Percentiles rank a stretch among this genome's conserved stretches.
Evolutionary conservation across 2,329 filamentous ascomycete species (phyloP).

Genomic region (Colletotrichum australisinense): DNA sequence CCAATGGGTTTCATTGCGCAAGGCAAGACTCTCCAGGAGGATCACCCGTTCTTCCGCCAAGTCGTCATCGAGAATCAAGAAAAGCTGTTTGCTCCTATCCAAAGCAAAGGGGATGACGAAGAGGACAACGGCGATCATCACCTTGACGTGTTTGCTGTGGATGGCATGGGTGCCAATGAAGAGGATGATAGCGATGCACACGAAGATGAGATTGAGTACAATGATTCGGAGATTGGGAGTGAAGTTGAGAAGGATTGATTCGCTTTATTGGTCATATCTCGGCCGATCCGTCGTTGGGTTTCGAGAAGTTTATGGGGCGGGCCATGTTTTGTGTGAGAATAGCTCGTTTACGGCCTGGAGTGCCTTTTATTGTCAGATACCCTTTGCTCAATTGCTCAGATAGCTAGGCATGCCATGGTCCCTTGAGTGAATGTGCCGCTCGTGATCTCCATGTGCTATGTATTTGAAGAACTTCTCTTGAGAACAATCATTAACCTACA

Average conservation of each 20-base stretch:
- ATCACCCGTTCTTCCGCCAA: slow-evolving; percentile 63
- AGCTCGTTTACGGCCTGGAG: not conserved
- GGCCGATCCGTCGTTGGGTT: not conserved
- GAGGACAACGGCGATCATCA: slow-evolving; percentile 3
- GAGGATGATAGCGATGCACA: slow-evolving; percentile 25
- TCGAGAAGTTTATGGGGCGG: not conserved
- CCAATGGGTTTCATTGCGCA: slow-evolving; percentile 69
- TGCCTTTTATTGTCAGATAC: not conserved
- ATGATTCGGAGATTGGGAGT: slow-evolving; percentile 26
- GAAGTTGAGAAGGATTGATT: not conserved
- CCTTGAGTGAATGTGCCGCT: not conserved
- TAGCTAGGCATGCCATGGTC: not conserved
- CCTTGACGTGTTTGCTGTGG: slow-evolving; percentile 16
- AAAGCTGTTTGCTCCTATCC: slow-evolving; percentile 16
- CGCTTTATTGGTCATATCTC: not conserved
- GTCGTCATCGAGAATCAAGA: slow-evolving; percentile 24
- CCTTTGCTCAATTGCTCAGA: not conserved
- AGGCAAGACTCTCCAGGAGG: slow-evolving; percentile 57
- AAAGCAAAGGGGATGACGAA: not conserved
- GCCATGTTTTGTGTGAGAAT: not conserved
- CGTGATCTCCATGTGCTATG: not conserved
- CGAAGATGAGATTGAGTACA: slow-evolving; percentile 33
- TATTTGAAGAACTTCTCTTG: no score
- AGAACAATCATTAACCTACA: no score
- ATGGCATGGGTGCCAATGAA: slow-evolving; percentile 31